A percentile compares a stretch with the other conserved stretches of the same genome.
phyloP scores from a whole-genome alignment of 352 stramenopile species.

The Globisporangium rhizosaccharum region DNA sequence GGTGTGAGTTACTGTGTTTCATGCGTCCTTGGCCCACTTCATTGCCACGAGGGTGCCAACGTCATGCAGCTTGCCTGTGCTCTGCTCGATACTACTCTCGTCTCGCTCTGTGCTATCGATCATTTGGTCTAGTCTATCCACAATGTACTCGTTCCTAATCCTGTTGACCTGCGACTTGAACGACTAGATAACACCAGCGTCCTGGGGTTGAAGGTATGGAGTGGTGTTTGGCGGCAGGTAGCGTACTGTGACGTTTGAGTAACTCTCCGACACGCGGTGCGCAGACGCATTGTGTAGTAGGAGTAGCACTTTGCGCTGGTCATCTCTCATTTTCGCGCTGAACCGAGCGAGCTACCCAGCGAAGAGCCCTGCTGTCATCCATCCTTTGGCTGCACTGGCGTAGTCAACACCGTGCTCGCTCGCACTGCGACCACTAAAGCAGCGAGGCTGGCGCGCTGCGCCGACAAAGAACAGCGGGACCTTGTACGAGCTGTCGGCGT shows the following conservation, averaged over 20 bases:
- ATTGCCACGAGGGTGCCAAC: slow-evolving; percentile 1
- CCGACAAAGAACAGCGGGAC: slow-evolving; percentile 1
- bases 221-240: slow-evolving; percentile 1
- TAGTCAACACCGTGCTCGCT: slow-evolving; percentile 1
- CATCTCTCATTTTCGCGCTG: not conserved
- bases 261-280: not conserved
- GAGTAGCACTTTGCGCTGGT: not conserved
- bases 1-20: not conserved
- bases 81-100: not conserved
- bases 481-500: slow-evolving; percentile 1
- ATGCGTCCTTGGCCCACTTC: not conserved
- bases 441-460: not conserved
- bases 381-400: slow-evolving; percentile 2
- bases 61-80: not conserved
- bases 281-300: not conserved
- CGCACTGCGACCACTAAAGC: not conserved
- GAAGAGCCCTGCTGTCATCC: slow-evolving; percentile 1
- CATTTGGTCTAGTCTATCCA: not conserved
- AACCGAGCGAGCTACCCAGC: not conserved
- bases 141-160: not conserved
- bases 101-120: not conserved
- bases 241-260: not conserved
- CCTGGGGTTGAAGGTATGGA: not conserved
- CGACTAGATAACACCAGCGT: not conserved
- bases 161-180: slow-evolving; percentile 2